phyloP scores from a whole-genome alignment of 2,329 filamentous ascomycete species.

The Parastagonospora nodorum region DNA sequence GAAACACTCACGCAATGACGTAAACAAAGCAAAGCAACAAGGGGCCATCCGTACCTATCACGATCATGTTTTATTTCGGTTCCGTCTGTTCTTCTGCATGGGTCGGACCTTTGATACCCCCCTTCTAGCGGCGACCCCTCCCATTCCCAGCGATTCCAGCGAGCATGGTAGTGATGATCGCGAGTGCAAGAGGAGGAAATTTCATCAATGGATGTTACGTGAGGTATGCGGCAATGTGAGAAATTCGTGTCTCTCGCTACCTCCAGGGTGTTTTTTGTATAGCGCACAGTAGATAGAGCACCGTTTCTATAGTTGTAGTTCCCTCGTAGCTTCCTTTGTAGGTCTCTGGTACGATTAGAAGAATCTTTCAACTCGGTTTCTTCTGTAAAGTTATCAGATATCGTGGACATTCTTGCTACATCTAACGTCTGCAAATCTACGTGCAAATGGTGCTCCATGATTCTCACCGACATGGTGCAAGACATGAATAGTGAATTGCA shows the following conservation, averaged over 20 bases:
- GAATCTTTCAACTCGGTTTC: too few relatives aligned
- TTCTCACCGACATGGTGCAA: not conserved
- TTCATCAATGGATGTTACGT: not conserved
- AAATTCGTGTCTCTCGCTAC: not conserved
- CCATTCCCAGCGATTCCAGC: constrained; percentile 10
- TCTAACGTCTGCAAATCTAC: too few relatives aligned
- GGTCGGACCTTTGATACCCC: constrained; percentile 42
- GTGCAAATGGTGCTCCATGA: too few relatives aligned
- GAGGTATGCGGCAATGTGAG: not conserved
- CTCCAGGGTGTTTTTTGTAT: not conserved
- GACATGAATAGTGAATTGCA: not conserved
- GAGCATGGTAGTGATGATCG: constrained; percentile 8
- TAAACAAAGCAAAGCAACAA: not conserved
- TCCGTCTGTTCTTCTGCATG: constrained; percentile 12
- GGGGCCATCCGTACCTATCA: too few relatives aligned
- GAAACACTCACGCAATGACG: too few relatives aligned
- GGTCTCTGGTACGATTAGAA: too few relatives aligned
- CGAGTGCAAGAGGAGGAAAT: constrained; percentile 9
- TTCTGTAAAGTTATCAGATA: too few relatives aligned
- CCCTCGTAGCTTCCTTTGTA: too few relatives aligned
- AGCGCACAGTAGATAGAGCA: too few relatives aligned
- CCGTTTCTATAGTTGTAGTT: too few relatives aligned
- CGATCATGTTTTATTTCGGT: too few relatives aligned
- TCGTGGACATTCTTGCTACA: too few relatives aligned
- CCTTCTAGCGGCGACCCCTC: constrained; percentile 13